Percentiles rank a stretch among this genome's conserved stretches.
Conservation (phyloP, 2,329 filamentous ascomycete species). For the Aspergillus sojae region DNA sequence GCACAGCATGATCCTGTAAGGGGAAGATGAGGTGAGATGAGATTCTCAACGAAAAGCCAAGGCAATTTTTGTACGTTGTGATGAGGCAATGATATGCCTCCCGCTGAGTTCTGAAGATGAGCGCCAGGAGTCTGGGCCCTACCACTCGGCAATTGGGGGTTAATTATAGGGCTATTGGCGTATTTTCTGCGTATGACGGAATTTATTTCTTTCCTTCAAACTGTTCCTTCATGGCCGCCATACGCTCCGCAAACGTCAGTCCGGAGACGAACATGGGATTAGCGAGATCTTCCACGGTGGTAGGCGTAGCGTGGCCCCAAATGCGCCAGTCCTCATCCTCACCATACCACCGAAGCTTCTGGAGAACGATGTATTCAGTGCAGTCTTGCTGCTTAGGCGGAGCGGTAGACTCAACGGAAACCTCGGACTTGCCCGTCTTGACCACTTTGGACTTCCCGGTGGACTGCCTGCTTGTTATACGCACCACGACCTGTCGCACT, state of each 20-base stretch:
- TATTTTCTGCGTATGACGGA: neutral
- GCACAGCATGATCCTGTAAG: neutral
- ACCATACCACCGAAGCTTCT: constrained; percentile 47
- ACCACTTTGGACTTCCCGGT: constrained; percentile 27
- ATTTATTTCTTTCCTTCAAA: constrained; percentile 21
- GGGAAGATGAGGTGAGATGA: neutral
- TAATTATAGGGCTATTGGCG: neutral
- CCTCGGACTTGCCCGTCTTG: constrained; percentile 7
- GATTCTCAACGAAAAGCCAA: neutral
- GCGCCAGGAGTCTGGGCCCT: neutral
- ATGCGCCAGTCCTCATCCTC: constrained; percentile 51
- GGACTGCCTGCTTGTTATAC: constrained; percentile 42
- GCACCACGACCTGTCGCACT: constrained; percentile 43
- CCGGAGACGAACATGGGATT: constrained; percentile 40
- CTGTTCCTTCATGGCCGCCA: constrained; percentile 34
- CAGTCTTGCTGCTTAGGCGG: constrained; percentile 45
- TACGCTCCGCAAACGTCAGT: constrained; percentile 37
- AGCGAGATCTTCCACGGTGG: constrained; percentile 41
- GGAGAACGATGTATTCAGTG: constrained; percentile 55
- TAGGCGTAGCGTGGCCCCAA: constrained; percentile 53
- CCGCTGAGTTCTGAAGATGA: too few relatives aligned
- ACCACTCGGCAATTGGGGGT: neutral
- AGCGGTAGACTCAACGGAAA: constrained; percentile 12
- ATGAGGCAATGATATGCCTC: neutral
- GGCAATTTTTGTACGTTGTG: neutral